phyloP scores from a whole-genome alignment of 441 rosid genomes.

The Sinapis alba region DNA sequence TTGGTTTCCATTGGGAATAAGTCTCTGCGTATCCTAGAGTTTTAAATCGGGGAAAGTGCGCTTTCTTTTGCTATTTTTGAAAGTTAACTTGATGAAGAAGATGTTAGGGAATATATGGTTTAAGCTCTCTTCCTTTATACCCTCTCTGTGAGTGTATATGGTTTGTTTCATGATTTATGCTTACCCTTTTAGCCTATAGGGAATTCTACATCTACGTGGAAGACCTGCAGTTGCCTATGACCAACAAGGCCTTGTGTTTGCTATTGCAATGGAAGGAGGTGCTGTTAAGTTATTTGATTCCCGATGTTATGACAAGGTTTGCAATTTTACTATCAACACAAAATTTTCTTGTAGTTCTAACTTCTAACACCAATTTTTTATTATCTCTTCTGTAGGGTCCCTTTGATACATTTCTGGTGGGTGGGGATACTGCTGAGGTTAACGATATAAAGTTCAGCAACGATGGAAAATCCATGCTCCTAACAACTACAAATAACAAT shows the following conservation, averaged over 20 bases:
- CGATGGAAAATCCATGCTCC: slow-evolving; percentile 91
- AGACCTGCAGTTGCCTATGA: slow-evolving; percentile 96
- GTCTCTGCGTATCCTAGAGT: too few relatives aligned
- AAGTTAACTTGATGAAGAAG: too few relatives aligned
- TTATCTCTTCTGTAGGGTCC: too few relatives aligned
- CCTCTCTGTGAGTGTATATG: too few relatives aligned
- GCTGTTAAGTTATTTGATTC: slow-evolving; percentile 95
- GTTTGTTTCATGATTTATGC: too few relatives aligned
- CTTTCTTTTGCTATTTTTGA: too few relatives aligned
- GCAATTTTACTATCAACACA: slow-evolving; percentile 2
- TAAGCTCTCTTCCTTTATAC: too few relatives aligned
- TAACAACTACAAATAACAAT: slow-evolving; percentile 80
- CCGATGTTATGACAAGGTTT: slow-evolving; percentile 91
- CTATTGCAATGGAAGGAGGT: slow-evolving; percentile 99
- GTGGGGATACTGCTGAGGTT: slow-evolving; percentile 95
- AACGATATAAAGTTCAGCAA: slow-evolving; percentile 95
- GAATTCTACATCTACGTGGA: slow-evolving; percentile 84
- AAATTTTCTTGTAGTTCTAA: not conserved
- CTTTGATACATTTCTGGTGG: slow-evolving; percentile 91
- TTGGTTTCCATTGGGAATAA: slow-evolving; percentile 51
- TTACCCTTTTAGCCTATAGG: slow-evolving; percentile 76
- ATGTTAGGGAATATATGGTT: too few relatives aligned
- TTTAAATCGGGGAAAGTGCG: too few relatives aligned
- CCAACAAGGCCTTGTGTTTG: slow-evolving; percentile 97
- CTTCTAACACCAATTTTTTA: too few relatives aligned